Conservation (phyloP, 129 eudicot genomes). For the Flaveria trinervia region DNA sequence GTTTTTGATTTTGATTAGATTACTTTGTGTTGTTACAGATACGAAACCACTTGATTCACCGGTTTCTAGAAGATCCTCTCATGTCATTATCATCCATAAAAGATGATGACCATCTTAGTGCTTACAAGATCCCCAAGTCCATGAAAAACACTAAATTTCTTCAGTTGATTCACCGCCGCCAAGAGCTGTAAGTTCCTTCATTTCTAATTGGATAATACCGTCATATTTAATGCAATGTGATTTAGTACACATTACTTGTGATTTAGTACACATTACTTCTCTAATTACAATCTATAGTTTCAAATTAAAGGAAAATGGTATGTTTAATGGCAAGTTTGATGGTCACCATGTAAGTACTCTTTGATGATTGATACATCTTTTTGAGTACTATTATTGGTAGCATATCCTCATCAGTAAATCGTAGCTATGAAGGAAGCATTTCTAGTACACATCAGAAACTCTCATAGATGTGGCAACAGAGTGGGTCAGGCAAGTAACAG, state of each 20-base stretch:
- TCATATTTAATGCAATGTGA: neutral
- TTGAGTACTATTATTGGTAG: neutral
- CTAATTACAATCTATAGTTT: too few species aligned
- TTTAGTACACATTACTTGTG: neutral
- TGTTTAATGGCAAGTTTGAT: constrained; percentile 17
- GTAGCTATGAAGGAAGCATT: constrained; percentile 10
- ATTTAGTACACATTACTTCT: neutral
- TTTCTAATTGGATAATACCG: neutral
- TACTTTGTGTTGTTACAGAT: constrained; percentile 50
- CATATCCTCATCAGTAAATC: neutral
- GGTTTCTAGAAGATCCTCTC: constrained; percentile 82
- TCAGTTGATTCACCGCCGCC: constrained; percentile 83
- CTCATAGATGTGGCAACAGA: neutral
- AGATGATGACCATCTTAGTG: constrained; percentile 89
- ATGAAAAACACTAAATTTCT: constrained; percentile 62
- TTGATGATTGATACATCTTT: neutral
- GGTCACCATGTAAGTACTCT: constrained; percentile 6
- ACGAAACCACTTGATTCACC: constrained; percentile 81
- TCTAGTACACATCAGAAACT: neutral
- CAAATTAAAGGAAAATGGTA: constrained; percentile 3
- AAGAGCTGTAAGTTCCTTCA: constrained; percentile 60
- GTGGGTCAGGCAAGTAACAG: too few species aligned
- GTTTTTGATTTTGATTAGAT: constrained; percentile 2
- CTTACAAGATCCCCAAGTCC: constrained; percentile 79
- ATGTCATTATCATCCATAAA: constrained; percentile 70